Base-by-base conservation (phyloP, 1,139 yeast genomes). In the Arxiozyma telluris region DNA sequence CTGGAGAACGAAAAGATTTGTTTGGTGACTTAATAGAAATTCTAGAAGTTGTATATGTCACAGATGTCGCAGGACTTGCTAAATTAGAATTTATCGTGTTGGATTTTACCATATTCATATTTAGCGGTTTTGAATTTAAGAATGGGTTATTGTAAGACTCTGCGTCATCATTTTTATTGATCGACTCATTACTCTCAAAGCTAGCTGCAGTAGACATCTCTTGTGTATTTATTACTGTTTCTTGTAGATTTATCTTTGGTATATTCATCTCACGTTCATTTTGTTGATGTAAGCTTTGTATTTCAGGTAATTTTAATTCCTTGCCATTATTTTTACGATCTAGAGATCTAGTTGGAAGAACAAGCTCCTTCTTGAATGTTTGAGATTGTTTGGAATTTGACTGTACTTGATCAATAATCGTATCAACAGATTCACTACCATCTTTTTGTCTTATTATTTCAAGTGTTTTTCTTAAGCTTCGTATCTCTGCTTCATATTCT, bases 61-160 rank as follows among this genome's bases (percentile, higher is more conserved):
- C 67, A 4, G 71, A 68, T 0, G 70, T 60, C 1, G 71, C 71
- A n/a, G 71, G 71, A 51, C 68, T 67, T 4, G 63, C 64, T 8
- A 53, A 43, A 30, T 44, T 43, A 27, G 23, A 41, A n/a, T 23
- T 43, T 7, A 20, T 25, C 17, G n/a, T 30, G 30, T 15, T 50
- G 20, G 39, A 20, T 50, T 25, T 22, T n/a, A 41, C 34, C 27
- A 41, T 21, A 34, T 20, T 46, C 17, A 38, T 20, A 11, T 41
- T 21, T 15, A 15, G 15, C 15, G 49, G 9, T 21, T 34, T 46
- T 34, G 49, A 46, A 38, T 27, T 18, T 22, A 34, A 46, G 11
- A 55, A 56, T 18, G 58, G 54, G 38, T 50, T 50, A 21, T 23
- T 46, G 5, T 43, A 34, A 18, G 38, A 23, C n/a, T 17, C 22